Base-by-base conservation (phyloP, 2,329 filamentous ascomycete genomes). In the Leptographium lundbergii region DNA sequence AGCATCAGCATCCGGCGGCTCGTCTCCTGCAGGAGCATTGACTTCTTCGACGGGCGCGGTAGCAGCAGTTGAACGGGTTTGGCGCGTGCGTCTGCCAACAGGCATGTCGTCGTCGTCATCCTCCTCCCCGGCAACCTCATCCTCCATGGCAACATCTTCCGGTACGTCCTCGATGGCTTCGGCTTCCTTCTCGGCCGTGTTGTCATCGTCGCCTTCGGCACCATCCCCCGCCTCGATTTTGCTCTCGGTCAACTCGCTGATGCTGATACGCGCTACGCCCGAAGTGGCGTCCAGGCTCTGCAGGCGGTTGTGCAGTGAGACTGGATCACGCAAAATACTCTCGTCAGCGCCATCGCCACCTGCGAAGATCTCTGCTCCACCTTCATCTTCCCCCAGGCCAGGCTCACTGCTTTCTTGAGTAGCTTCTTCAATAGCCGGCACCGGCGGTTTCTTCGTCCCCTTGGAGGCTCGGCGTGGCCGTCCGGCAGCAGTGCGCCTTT, bases 391-490 rank as follows among this genome's bases (percentile, higher is more conserved):
- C 17, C 61, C 63, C 17, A 56, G 59, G 56, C 45, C 67, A 63
- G 4, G 64, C 64, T 32, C 25, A 34, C 64, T 67, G 66, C 74
- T 79, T 65, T 84, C 81, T 57, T 81, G 78, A 0, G 75, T 78
- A 2, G 75, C 79, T 63, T 82, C 81, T 57, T 76, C 72, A 6
- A 69, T 69, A 5, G 79, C 70, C 50, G 61, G 57, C 19, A 76
- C 73, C 0, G 77, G 74, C 0, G 73, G 72, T 59, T 74, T 74
- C 67, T 77, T 79, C 2, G 81, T 62, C 7, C 75, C 75, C 67
- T 84, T 84, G 19, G 70, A 68, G 19, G 74, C 77, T 50, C 81
- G 77, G 0, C 77, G 77, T 6, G 75, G 69, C 61, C 79, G 72
- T 4, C 57, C 39, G 5, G 14, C 10, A 1, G 54, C 54, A 7